Conservation (phyloP, 352 stramenopile genomes). For the Phytophthora fragariaefolia region DNA sequence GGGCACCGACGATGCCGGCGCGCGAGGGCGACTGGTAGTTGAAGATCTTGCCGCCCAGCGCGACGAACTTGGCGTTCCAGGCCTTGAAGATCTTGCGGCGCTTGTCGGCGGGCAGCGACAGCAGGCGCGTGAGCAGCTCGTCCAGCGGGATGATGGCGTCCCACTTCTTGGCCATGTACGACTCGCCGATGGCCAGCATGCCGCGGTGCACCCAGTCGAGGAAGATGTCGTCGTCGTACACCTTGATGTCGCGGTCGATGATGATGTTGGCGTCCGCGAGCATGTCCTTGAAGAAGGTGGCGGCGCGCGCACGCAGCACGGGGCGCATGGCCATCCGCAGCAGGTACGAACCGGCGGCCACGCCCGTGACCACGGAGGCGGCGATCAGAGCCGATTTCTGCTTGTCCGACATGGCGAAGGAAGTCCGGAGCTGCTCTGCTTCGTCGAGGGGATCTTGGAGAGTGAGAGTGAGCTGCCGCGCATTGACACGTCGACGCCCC, state of each 20-base stretch:
- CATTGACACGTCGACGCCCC: conserved; percentile 28
- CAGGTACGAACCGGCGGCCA: conserved; percentile 73
- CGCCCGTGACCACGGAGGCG: conserved; percentile 63
- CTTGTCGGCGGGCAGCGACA: conserved; percentile 70
- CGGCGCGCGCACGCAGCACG: conserved; percentile 66
- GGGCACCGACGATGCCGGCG: conserved; percentile 80
- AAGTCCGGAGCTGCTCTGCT: conserved; percentile 9
- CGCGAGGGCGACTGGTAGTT: conserved; percentile 90
- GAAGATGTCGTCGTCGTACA: conserved; percentile 87
- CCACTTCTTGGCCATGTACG: conserved; percentile 91
- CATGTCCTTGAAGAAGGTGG: conserved; percentile 86
- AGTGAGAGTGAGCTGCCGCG: too few relatives aligned
- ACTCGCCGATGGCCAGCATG: conserved; percentile 89
- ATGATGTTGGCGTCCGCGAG: conserved; percentile 83
- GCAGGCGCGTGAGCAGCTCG: conserved; percentile 74
- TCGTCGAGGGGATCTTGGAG: conserved; percentile 33
- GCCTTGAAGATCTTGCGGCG: conserved; percentile 89
- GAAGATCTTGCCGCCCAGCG: conserved; percentile 77
- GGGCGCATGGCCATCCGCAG: conserved; percentile 73
- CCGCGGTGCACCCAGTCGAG: conserved; percentile 86
- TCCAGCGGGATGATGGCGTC: conserved; percentile 84
- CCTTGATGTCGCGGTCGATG: conserved; percentile 79
- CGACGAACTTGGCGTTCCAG: conserved; percentile 87
- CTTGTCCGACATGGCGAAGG: conserved; percentile 49
- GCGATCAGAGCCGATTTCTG: conserved; percentile 79